These are phyloP conservation scores for Ormosia semicastrata DNA, from an alignment of 306 rosid genomes.

Conservation along the genomic window DNA sequence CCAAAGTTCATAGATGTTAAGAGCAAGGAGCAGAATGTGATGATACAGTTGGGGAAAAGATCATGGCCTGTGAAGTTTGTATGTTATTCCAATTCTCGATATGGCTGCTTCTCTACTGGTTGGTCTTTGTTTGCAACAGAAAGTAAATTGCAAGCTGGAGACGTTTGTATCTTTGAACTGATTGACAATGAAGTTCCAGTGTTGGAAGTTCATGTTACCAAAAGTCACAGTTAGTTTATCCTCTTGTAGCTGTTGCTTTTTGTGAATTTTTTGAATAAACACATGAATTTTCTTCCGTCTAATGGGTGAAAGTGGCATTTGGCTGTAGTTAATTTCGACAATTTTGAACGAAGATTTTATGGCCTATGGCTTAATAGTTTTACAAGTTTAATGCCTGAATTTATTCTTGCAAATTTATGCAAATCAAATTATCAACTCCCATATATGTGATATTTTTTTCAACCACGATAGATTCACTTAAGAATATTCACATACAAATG, in stretches of 20 bases:
- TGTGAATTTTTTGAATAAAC: not conserved
- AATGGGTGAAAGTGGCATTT: not conserved
- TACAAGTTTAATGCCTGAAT: no score
- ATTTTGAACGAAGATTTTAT: not conserved
- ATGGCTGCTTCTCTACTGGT: not conserved
- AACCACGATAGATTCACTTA: no score
- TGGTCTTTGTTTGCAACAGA: not conserved
- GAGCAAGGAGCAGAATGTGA: not conserved
- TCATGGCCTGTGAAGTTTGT: not conserved
- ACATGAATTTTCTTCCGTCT: not conserved
- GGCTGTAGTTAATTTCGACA: not conserved
- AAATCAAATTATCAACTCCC: no score
- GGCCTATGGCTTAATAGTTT: not conserved
- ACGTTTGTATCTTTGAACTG: slow-evolving; percentile 12
- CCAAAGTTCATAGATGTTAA: not conserved
- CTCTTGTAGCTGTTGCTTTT: not conserved
- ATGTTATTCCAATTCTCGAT: not conserved
- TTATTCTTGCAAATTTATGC: no score
- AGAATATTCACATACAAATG: no score
- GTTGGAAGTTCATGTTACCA: not conserved
- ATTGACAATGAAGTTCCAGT: not conserved
- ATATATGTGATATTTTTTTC: no score
- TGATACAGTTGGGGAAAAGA: not conserved
- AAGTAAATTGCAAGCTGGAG: not conserved
- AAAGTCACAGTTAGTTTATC: not conserved